A percentile compares a stretch with the other conserved stretches of the same genome.
Conservation (phyloP, 106 monocot genomes). For the Posidonia australis region DNA sequence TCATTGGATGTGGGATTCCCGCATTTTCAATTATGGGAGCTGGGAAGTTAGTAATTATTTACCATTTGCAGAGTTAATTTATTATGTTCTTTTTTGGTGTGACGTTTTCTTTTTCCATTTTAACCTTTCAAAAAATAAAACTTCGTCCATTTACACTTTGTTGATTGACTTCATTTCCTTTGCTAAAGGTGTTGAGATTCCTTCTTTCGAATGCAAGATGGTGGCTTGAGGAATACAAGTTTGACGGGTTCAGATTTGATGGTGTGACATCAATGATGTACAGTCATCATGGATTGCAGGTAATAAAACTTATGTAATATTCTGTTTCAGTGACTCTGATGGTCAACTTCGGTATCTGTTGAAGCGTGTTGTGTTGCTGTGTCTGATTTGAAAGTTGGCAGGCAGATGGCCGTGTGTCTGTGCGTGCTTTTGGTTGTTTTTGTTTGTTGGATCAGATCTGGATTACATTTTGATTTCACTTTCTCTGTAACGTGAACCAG, state of each 20-base stretch:
- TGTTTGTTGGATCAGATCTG: too few species aligned
- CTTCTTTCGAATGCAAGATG: conserved; percentile 99
- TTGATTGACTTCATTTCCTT: not conserved
- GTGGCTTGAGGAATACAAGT: conserved; percentile 99
- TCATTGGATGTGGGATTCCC: conserved; percentile 99
- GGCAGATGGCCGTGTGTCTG: too few species aligned
- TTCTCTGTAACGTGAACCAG: too few species aligned
- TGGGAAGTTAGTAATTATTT: conserved; percentile 61
- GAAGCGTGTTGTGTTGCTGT: too few species aligned
- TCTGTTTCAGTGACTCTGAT: too few species aligned
- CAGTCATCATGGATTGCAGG: conserved; percentile 90
- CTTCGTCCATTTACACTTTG: not conserved
- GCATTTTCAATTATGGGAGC: conserved; percentile 89
- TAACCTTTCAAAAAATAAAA: too few species aligned
- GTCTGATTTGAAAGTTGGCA: too few species aligned
- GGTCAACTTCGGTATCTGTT: too few species aligned
- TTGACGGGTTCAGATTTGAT: conserved; percentile 99
- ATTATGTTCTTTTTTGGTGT: not conserved
- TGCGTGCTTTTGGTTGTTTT: too few species aligned
- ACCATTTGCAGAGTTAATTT: not conserved
- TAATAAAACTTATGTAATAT: too few species aligned
- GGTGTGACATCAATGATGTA: conserved; percentile 99
- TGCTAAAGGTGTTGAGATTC: conserved; percentile 66
- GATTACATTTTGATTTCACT: too few species aligned
- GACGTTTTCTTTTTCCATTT: not conserved